Evolutionary conservation across 1,139 yeast species (phyloP).

Genomic region (Nadsonia starkeyi-henricii): DNA sequence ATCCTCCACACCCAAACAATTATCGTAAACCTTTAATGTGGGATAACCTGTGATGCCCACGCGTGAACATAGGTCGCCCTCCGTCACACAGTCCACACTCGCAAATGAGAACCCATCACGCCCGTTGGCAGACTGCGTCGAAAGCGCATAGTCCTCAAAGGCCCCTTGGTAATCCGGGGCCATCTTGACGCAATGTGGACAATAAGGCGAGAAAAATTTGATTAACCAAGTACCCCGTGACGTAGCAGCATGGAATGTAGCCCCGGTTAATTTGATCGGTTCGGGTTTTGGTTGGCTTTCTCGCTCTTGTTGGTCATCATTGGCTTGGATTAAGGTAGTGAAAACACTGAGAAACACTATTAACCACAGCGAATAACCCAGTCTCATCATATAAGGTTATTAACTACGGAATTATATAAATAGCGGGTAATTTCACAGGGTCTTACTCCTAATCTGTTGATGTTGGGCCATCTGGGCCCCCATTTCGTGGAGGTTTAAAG

Average conservation of each 20-base stretch:
- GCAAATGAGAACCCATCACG: conserved; percentile 22
- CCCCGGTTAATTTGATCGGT: not conserved
- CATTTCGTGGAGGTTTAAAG: too few species aligned
- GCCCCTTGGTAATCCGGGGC: not conserved
- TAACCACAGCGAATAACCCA: too few species aligned
- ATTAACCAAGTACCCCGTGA: not conserved
- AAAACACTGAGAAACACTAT: too few species aligned
- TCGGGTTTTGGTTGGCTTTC: not conserved
- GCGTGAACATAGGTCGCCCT: conserved; percentile 27
- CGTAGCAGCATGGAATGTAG: not conserved
- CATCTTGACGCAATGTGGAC: not conserved
- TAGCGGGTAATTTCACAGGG: too few species aligned
- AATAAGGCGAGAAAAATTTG: not conserved
- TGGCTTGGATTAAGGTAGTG: too few species aligned
- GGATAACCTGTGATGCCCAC: conserved; percentile 23
- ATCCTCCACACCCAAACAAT: conserved; percentile 21
- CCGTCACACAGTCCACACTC: conserved; percentile 26
- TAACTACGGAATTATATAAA: too few species aligned
- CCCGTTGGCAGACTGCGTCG: conserved; percentile 10
- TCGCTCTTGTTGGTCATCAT: too few species aligned
- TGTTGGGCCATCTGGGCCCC: too few species aligned
- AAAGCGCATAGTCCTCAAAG: conserved; percentile 7
- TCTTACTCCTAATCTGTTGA: too few species aligned
- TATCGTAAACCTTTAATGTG: conserved; percentile 19
- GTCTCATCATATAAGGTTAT: too few species aligned